Conservation (phyloP, 192 early-diverging fungal species). For the Dissophora globulifera region DNA sequence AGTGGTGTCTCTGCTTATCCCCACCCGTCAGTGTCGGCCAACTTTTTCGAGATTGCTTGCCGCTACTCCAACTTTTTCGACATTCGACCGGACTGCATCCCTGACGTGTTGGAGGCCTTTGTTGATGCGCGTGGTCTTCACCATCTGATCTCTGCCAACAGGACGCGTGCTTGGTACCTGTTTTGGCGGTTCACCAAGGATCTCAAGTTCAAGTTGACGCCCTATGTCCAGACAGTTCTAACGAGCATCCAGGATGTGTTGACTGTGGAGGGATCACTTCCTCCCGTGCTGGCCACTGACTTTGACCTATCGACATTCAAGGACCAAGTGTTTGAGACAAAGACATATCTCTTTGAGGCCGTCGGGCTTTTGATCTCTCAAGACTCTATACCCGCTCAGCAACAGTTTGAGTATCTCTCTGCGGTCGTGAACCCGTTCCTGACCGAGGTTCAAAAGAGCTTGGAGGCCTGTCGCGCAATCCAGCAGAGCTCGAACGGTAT, state of each 20-base stretch:
- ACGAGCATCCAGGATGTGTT: constrained; percentile 76
- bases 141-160: constrained; percentile 73
- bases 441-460: constrained; percentile 75
- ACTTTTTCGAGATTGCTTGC: constrained; percentile 80
- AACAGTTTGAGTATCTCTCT: constrained; percentile 78
- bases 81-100: constrained; percentile 67
- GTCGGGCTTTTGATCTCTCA: constrained; percentile 93
- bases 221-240: constrained; percentile 72
- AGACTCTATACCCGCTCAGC: constrained; percentile 68
- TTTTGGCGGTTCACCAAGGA: constrained; percentile 86
- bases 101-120: constrained; percentile 77
- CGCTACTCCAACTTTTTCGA: constrained; percentile 82
- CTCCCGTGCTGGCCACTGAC: constrained; percentile 52
- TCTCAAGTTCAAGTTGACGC: constrained; percentile 65
- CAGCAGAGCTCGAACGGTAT: constrained; percentile 37
- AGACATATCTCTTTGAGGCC: constrained; percentile 91
- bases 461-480: constrained; percentile 71
- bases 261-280: constrained; percentile 71
- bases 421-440: constrained; percentile 83
- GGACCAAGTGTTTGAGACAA: constrained; percentile 65
- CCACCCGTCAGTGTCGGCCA: constrained; percentile 75
- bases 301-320: constrained; percentile 60
- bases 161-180: constrained; percentile 86
- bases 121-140: constrained; percentile 83
- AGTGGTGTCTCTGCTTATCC: constrained; percentile 76